These are phyloP conservation scores for Tuber aestivum DNA, from an alignment of 495 filamentous ascomycete genomes.

Conservation along the genomic window DNA sequence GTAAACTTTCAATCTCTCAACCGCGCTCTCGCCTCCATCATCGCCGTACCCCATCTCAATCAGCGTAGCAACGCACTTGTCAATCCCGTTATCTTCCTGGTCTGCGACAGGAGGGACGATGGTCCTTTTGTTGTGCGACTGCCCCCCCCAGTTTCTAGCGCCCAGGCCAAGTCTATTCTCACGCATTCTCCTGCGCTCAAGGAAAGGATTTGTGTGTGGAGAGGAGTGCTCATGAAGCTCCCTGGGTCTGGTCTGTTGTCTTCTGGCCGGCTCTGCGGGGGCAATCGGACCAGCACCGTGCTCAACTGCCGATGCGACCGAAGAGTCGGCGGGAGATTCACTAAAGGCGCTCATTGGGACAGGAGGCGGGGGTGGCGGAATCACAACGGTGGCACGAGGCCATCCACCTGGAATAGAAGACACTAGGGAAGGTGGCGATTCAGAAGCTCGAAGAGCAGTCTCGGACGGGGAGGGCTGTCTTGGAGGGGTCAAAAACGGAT, in stretches of 20 bases:
- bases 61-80: constrained; percentile 49
- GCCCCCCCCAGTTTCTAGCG: background rate
- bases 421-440: constrained; percentile 1
- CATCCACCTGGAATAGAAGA: constrained; percentile 17
- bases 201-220: constrained; percentile 22
- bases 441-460: background rate
- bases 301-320: background rate
- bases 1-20: constrained; percentile 50
- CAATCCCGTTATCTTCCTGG: constrained; percentile 41
- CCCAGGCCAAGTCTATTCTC: constrained; percentile 8
- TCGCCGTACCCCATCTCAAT: constrained; percentile 51
- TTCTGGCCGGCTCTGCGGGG: constrained; percentile 10
- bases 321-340: background rate
- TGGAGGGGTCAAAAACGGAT: constrained; percentile 32
- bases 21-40: constrained; percentile 45
- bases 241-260: constrained; percentile 10
- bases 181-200: constrained; percentile 20
- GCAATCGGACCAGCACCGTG: constrained; percentile 12
- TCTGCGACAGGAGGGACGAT: constrained; percentile 11
- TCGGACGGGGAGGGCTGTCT: constrained; percentile 24
- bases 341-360: constrained; percentile 32
- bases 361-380: constrained; percentile 31
- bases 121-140: constrained; percentile 7
- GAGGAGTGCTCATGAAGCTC: background rate
- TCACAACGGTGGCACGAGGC: constrained; percentile 25